Evolutionary conservation across 345 rosid species (phyloP).

Genomic region (Eucalyptus erythrocorys): DNA sequence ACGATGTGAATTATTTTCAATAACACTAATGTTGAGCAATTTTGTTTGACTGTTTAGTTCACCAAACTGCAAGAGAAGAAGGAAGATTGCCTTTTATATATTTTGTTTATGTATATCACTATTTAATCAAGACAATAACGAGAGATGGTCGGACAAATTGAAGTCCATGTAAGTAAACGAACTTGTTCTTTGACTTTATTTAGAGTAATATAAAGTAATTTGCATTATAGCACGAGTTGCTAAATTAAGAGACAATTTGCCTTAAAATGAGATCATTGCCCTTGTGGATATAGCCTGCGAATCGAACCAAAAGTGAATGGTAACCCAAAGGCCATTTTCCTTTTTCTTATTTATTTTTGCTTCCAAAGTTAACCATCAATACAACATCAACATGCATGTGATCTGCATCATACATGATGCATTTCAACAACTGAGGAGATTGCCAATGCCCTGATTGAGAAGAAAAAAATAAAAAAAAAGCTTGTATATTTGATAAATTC

Average conservation of each 20-base stretch:
- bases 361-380: not conserved
- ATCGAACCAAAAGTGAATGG: not conserved
- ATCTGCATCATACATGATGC: not conserved
- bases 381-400: not conserved
- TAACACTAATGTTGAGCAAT: not conserved
- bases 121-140: not conserved
- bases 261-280: not conserved
- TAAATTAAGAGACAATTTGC: not conserved
- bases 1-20: not conserved
- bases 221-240: not conserved
- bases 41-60: not conserved
- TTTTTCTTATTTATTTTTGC: not conserved
- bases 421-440: not conserved
- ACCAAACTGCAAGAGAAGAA: not conserved
- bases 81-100: not conserved
- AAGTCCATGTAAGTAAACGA: not conserved
- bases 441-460: not conserved
- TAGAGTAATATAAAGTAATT: not conserved
- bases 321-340: not conserved
- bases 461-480: not conserved
- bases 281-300: not conserved
- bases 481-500: not conserved
- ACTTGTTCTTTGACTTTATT: not conserved
- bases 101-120: not conserved
- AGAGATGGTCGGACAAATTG: not conserved